A percentile compares a stretch with the other conserved stretches of the same genome.
Evolutionary conservation across 2,329 filamentous ascomycete genomes (phyloP).

Genomic region (Penicillium sp.): DNA sequence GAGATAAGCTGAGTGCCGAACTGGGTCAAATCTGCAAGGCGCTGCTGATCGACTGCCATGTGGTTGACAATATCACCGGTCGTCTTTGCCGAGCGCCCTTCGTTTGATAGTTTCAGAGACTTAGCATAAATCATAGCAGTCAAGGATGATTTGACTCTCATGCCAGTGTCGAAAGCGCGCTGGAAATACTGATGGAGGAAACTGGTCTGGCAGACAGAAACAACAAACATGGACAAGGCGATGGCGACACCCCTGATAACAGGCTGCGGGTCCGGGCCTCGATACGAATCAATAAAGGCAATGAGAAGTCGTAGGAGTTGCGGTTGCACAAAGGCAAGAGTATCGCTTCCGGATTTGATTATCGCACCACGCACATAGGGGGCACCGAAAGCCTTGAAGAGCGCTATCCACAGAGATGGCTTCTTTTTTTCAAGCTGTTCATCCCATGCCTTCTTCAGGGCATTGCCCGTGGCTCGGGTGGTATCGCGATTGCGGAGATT

Average conservation of each 20-base stretch:
- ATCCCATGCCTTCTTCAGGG: conserved; percentile 74
- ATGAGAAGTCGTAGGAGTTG: conserved; percentile 86
- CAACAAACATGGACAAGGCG: conserved; percentile 85
- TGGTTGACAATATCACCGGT: conserved; percentile 99
- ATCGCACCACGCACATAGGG: conserved; percentile 78
- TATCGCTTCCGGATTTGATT: conserved; percentile 87
- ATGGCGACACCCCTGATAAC: conserved; percentile 82
- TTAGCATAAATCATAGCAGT: conserved; percentile 92
- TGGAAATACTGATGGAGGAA: conserved; percentile 98
- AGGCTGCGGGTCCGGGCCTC: conserved; percentile 65
- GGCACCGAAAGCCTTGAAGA: conserved; percentile 80
- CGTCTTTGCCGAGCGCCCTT: conserved; percentile 82
- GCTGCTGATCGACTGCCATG: conserved; percentile 97
- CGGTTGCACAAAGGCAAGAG: conserved; percentile 84
- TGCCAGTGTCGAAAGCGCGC: conserved; percentile 87
- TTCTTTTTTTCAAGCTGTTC: conserved; percentile 69
- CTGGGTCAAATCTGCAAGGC: conserved; percentile 89
- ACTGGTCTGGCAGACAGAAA: conserved; percentile 81
- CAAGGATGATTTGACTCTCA: conserved; percentile 90
- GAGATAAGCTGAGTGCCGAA: conserved; percentile 96
- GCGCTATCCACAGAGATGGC: conserved; percentile 82
- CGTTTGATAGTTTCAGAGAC: conserved; percentile 84
- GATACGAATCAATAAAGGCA: conserved; percentile 77
- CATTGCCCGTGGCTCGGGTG: conserved; percentile 68
- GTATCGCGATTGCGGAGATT: conserved; percentile 78